Evolutionary conservation across 2,329 filamentous ascomycete species (phyloP).

Genomic region (Xylaria sp.): DNA sequence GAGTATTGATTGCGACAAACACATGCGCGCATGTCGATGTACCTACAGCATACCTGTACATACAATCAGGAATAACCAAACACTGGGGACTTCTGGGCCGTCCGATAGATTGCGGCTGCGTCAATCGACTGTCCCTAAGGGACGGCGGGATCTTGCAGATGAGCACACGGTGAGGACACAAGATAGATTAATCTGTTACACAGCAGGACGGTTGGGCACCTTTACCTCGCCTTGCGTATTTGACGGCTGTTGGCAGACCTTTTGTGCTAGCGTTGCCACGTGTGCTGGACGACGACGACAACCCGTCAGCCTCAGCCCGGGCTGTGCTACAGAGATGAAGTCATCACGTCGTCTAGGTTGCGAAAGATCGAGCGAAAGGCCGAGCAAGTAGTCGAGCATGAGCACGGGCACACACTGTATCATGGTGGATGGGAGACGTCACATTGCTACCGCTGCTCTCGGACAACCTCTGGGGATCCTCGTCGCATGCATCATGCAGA

Average conservation of each 20-base stretch:
- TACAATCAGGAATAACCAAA: constrained; percentile 22
- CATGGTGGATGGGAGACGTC: constrained; percentile 13
- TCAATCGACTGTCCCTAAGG: constrained; percentile 42
- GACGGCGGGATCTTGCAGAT: constrained; percentile 46
- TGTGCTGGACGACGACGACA: constrained; percentile 33
- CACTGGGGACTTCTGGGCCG: constrained; percentile 22
- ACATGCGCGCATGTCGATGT: constrained; percentile 25
- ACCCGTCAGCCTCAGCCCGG: constrained; percentile 16
- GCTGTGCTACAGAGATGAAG: constrained; percentile 1
- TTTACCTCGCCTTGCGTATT: constrained; percentile 39
- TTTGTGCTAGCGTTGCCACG: constrained; percentile 41
- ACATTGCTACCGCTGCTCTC: constrained; percentile 9
- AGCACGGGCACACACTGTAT: background rate
- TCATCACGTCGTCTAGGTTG: constrained; percentile 2
- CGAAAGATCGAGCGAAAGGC: background rate
- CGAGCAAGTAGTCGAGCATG: background rate
- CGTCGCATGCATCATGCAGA: constrained; percentile 30
- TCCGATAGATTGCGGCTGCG: constrained; percentile 32
- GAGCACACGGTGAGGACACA: constrained; percentile 39
- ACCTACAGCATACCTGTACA: background rate
- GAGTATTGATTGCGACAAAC: constrained; percentile 23
- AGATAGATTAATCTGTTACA: constrained; percentile 40
- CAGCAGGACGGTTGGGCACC: constrained; percentile 43
- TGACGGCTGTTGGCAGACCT: constrained; percentile 35
- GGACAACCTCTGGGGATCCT: constrained; percentile 21